Base-by-base conservation (phyloP, 2,329 filamentous ascomycete species). In the Fusarium keratoplasticum region DNA sequence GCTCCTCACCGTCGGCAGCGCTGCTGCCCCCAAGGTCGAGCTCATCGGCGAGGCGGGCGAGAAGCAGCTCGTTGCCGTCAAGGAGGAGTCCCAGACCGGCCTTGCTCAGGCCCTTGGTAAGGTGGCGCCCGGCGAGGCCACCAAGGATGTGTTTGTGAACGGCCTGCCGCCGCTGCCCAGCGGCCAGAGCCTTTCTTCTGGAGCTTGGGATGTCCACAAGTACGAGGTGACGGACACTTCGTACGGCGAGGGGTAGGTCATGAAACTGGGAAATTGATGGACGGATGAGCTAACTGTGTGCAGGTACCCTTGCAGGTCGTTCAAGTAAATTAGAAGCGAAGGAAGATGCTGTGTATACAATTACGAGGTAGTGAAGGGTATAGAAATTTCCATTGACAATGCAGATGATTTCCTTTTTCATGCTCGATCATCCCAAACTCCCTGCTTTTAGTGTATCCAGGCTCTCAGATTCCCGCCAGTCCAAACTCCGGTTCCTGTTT, bases 141-240 rank as follows among this genome's bases (percentile, higher is more conserved):
- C 79, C 58, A 82, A 84, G 74, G 90, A 95, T 66, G 82, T 98
- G 72, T 91, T 94, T 61, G 88, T 93, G 52, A 88, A 93, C 78
- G 95, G 96, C 2, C 83, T 99, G 83, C 96, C 96, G 66, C 96
- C 96, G n/a, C 85, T 93, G 79, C 96, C 96, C 18, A 91, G 91
- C 79, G 92, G 94, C n/a, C 84, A 91, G 83, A 90, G 86, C 76
- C 78, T 87, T 67, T 83, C 83, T 55, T 85, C 82, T 54, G 87
- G 88, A 50, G 81, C 86, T 71, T 90, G 90, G 86, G 87, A 91
- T 80, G 90, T 92, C 80, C 91, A 95, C 82, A 90, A 92, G 83
- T 91, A 97, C 79, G 84, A 85, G 72, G 80, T 94, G 78, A 84
- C 87, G 36, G 85, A 95, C 80, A 89, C 93, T 80, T 89, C 92